These are phyloP conservation scores for Schrenkiella parvula DNA, from an alignment of 345 rosid genomes.

Conservation along the genomic window DNA sequence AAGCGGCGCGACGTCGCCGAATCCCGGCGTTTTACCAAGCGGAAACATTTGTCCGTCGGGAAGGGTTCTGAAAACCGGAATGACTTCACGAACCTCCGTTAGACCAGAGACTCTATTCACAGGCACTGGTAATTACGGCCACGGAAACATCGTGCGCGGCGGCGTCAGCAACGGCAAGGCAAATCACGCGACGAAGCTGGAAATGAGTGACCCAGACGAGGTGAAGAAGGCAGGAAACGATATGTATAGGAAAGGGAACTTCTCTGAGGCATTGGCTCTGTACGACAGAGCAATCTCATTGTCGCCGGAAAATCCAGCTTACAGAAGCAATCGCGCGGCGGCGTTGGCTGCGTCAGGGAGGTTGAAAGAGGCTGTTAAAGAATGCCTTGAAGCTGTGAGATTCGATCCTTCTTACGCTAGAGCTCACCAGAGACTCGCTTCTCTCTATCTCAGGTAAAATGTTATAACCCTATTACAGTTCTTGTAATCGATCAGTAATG, in stretches of 20 bases:
- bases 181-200: constrained; percentile 39
- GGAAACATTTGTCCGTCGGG: constrained; percentile 98
- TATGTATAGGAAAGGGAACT: constrained; percentile 63
- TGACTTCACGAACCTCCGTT: constrained; percentile 44
- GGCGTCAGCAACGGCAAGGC: constrained; percentile 10
- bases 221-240: constrained; percentile 80
- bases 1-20: constrained; percentile 41
- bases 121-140: constrained; percentile 83
- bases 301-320: constrained; percentile 75
- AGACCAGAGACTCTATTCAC: constrained; percentile 56
- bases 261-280: constrained; percentile 63
- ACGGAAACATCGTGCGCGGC: constrained; percentile 76
- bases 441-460: constrained; percentile 73
- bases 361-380: constrained; percentile 72
- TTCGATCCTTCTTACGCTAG: constrained; percentile 66
- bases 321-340: constrained; percentile 79
- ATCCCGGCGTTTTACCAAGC: constrained; percentile 46
- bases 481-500: neutral
- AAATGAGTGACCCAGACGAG: constrained; percentile 59
- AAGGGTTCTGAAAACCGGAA: constrained; percentile 58
- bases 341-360: constrained; percentile 75
- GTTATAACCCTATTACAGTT: neutral
- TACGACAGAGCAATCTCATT: constrained; percentile 78
- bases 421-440: constrained; percentile 80
- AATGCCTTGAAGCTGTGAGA: constrained; percentile 81